Base-by-base conservation (phyloP, 129 eudicot genomes). In the Kitagawia praeruptora region DNA sequence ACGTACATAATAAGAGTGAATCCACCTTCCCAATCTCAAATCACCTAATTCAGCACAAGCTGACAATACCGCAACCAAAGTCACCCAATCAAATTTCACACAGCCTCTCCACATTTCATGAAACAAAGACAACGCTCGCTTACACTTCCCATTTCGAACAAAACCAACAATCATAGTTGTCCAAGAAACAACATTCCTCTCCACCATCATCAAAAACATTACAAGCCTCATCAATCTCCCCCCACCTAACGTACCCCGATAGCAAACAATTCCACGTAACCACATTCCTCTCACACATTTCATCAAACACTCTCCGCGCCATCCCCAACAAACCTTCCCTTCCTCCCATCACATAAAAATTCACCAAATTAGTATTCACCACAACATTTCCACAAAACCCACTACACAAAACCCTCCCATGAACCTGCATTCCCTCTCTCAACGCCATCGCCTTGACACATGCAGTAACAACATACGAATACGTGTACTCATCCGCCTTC, bases 21-120 rank as follows among this genome's bases (percentile, higher is more conserved):
- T 87, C 95, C 95, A 92, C 67, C 80, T 86, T 64, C 95, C 97
- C 81, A 85, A 77, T 21, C 81, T 78, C 80, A 92, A 77, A 77
- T 88, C 95, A 75, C 97, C 96, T 74, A 92, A 70, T 31, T 93
- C 91, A 4, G 93, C 93, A 87, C 98, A 91, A 1, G 98, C 98
- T 19, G 96, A 84, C 45, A 90, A 64, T 0, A 75, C 89, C 0
- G 89, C 81, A 27, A 89, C 81, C 39, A 91, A 39, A 1, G 85
- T 87, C 31, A 87, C 94, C 73, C 87, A 91, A 74, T 93, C 95
- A 14, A 86, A 66, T 44, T 85, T 83, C 38, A 91, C 73, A 13
- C 79, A 47, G 58, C 51, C 82, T 21, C 25, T 44, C 66, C 66
- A 46, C 97, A 93, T 91, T 45, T 80, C 63, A 48, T 66, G 79